phyloP scores from a whole-genome alignment of 2,329 filamentous ascomycete species.

The Trichoderma atrobrunneum region DNA sequence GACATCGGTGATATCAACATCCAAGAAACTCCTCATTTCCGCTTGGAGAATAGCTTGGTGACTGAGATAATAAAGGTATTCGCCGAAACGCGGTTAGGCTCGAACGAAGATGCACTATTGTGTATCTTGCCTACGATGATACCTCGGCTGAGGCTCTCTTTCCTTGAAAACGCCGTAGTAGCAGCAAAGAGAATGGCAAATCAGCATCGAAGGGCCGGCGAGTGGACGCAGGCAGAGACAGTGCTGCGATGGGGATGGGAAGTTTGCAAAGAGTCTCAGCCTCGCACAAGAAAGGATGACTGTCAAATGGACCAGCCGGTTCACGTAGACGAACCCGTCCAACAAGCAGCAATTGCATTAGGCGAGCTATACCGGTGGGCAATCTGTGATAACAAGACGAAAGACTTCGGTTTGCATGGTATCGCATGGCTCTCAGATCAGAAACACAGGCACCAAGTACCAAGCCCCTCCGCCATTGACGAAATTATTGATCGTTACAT shows the following conservation, averaged over 20 bases:
- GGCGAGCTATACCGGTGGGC: neutral
- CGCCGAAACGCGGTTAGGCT: neutral
- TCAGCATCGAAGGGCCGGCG: neutral
- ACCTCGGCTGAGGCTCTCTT: neutral
- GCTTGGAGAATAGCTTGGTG: neutral
- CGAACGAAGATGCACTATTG: neutral
- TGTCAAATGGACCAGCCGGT: neutral
- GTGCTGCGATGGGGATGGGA: neutral
- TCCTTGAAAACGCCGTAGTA: fast-evolving
- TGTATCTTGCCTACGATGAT: neutral
- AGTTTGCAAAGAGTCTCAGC: neutral
- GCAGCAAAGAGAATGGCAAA: neutral
- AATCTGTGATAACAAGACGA: neutral
- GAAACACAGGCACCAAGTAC: fast-evolving
- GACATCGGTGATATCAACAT: neutral
- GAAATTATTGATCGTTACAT: neutral
- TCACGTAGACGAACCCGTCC: neutral
- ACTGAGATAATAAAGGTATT: neutral
- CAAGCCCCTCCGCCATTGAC: fast-evolving
- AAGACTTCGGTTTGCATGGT: neutral
- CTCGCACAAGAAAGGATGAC: neutral
- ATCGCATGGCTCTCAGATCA: neutral
- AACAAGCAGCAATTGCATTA: neutral
- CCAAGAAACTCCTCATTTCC: neutral
- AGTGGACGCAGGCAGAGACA: neutral